Percentiles rank a stretch among this genome's conserved stretches.
Conservation (phyloP, 164 flowering plant species). For the Warburgia ugandensis region DNA sequence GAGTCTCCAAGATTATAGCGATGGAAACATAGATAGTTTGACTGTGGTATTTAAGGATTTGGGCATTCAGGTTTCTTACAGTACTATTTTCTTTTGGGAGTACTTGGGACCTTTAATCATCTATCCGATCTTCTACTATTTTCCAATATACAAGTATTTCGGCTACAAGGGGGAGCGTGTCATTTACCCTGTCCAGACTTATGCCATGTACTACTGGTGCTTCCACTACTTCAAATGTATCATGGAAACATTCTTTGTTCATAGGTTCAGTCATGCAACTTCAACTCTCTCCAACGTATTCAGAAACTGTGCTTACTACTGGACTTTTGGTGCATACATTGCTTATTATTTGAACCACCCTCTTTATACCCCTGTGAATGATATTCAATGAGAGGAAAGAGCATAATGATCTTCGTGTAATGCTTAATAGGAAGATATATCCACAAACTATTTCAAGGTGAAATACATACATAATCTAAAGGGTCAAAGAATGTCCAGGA, state of each 20-base stretch:
- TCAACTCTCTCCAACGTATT: constrained; percentile 87
- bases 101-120: constrained; percentile 83
- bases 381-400: constrained; percentile 86
- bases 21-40: constrained; percentile 38
- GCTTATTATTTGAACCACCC: constrained; percentile 81
- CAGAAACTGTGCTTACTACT: constrained; percentile 89
- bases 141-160: constrained; percentile 61
- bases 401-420: no score
- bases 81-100: constrained; percentile 90
- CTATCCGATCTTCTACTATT: constrained; percentile 80
- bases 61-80: constrained; percentile 83
- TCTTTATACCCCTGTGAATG: constrained; percentile 80
- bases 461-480: no score
- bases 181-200: constrained; percentile 84
- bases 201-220: constrained; percentile 92
- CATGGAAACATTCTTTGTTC: constrained; percentile 90
- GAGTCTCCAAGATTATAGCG: constrained; percentile 54
- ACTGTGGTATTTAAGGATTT: constrained; percentile 92
- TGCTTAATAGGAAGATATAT: no score
- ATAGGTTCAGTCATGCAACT: constrained; percentile 97
- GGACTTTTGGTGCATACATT: constrained; percentile 80
- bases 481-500: no score
- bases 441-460: no score
- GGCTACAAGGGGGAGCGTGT: constrained; percentile 69
- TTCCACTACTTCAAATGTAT: constrained; percentile 94